phyloP scores from a whole-genome alignment of 495 filamentous ascomycete species.

The Penicillium flavigenum region DNA sequence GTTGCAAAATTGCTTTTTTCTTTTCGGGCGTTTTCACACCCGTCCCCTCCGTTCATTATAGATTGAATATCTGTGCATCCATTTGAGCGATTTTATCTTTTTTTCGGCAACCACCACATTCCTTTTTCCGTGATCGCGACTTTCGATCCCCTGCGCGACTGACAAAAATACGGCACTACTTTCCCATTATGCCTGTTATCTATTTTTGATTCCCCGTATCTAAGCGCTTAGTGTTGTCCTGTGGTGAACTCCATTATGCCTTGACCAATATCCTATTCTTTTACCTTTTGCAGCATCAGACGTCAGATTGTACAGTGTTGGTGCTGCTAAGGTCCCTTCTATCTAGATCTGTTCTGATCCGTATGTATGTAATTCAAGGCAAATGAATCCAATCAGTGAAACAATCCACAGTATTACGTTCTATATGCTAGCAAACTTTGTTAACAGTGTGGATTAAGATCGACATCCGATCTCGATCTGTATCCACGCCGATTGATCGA shows the following conservation, averaged over 20 bases:
- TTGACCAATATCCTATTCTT: slow-evolving; percentile 1
- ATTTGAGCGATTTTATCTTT: slow-evolving; percentile 23
- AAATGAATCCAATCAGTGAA: background rate
- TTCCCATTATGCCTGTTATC: slow-evolving; percentile 1
- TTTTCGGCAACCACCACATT: slow-evolving; percentile 26
- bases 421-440: background rate
- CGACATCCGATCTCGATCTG: background rate
- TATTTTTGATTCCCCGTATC: slow-evolving; percentile 28
- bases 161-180: slow-evolving; percentile 11
- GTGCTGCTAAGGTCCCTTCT: slow-evolving; percentile 20
- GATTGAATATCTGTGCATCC: slow-evolving; percentile 22
- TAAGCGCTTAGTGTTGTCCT: slow-evolving; percentile 11
- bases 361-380: slow-evolving; percentile 33
- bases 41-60: slow-evolving; percentile 17
- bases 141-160: slow-evolving; percentile 17
- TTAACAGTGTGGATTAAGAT: slow-evolving; percentile 10
- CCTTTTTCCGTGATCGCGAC: slow-evolving; percentile 21
- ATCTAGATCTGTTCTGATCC: slow-evolving; percentile 12
- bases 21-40: slow-evolving; percentile 15
- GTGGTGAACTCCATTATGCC: slow-evolving; percentile 7
- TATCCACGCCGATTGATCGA: background rate
- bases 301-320: slow-evolving; percentile 7
- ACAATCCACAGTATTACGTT: background rate
- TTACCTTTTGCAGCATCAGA: slow-evolving; percentile 11
- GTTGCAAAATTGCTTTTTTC: slow-evolving; percentile 20